A percentile compares a stretch with the other conserved stretches of the same genome.
phyloP scores from a whole-genome alignment of 129 eudicot species.

The Apium graveolens region DNA sequence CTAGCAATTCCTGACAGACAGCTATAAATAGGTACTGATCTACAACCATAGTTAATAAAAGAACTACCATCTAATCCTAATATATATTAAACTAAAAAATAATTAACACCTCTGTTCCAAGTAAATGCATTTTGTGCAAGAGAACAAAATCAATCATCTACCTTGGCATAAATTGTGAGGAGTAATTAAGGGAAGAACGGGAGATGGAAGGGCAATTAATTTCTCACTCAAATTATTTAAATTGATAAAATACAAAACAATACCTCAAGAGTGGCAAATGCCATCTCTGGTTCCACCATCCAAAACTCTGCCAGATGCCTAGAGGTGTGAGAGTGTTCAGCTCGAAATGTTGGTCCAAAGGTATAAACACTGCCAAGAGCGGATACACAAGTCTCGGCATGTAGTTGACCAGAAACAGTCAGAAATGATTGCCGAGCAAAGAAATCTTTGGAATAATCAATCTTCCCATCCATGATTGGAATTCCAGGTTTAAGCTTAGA shows the following conservation, averaged over 20 bases:
- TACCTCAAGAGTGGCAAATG: slow-evolving; percentile 90
- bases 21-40: no score
- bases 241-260: not conserved
- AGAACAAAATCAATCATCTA: no score
- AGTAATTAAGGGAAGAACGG: no score
- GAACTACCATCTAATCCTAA: no score
- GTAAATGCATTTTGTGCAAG: no score
- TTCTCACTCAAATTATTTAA: no score
- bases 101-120: no score
- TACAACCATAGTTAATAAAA: no score
- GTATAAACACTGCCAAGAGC: slow-evolving; percentile 77
- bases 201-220: no score
- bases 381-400: slow-evolving; percentile 80
- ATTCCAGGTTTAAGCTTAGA: slow-evolving; percentile 53
- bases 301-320: slow-evolving; percentile 93
- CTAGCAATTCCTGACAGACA: no score
- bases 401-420: slow-evolving; percentile 91
- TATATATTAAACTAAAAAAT: no score
- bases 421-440: slow-evolving; percentile 72
- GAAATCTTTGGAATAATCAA: slow-evolving; percentile 72
- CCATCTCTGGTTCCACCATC: slow-evolving; percentile 96
- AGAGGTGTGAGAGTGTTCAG: slow-evolving; percentile 60
- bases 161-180: not conserved
- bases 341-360: slow-evolving; percentile 88
- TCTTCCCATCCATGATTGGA: slow-evolving; percentile 66